Base-by-base conservation (phyloP, 169 alveolate species). In the Besnoitia besnoiti region DNA sequence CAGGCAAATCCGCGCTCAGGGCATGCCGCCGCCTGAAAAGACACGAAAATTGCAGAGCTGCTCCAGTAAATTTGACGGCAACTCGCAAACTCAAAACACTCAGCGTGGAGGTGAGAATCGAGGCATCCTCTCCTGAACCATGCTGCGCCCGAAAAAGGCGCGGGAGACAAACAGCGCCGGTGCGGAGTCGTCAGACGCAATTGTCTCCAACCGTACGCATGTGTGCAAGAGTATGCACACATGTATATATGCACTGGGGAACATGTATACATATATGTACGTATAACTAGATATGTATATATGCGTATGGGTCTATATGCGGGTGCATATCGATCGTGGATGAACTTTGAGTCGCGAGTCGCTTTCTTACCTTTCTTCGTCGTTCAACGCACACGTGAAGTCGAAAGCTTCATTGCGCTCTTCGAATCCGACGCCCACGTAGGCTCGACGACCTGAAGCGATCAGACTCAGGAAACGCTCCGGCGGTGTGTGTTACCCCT, bases 401-500 rank as follows among this genome's bases (percentile, higher is more conserved):
- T 91, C 94, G 51, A 91, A 91, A 35, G 94, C 94, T 50, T 91
- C 94, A 39, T 91, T 91, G 30, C 94, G 94, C 10, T 59, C 84
- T 49, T 85, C 92, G 49, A 91, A 91, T 21, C 94, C 93, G 42
- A 91, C 42, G 0, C 94, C 94, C 30, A 91, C 62, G 73, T 55
- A 91, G 0, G 88, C 92, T 50, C 59, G 92, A 10, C 92, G 94
- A 51, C 94, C 94, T 47, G 89, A 51, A 0, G 27, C 21, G n/a
- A n/a, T n/a, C n/a, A n/a, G n/a, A n/a, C n/a, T n/a, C n/a, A n/a
- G n/a, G n/a, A n/a, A n/a, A n/a, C n/a, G n/a, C n/a, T n/a, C n/a
- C n/a, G n/a, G n/a, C n/a, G n/a, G n/a, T n/a, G n/a, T n/a, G n/a
- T n/a, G n/a, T n/a, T n/a, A n/a, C n/a, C n/a, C n/a, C n/a, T n/a